Conservation (phyloP, 176 grass and related monocot species). For the Avena eriantha region DNA sequence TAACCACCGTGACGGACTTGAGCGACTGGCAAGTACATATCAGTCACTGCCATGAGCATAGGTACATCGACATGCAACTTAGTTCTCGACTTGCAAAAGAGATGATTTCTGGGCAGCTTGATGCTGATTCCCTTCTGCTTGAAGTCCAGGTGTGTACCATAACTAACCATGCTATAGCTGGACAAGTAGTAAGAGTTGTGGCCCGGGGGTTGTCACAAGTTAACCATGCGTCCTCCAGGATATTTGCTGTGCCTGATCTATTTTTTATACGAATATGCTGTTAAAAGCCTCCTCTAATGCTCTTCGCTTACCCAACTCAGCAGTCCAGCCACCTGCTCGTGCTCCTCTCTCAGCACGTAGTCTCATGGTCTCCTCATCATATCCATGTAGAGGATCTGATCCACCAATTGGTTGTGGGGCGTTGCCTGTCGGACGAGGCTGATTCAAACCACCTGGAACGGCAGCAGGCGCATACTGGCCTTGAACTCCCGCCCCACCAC, state of each 20-base stretch:
- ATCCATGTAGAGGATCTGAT: slow-evolving; percentile 62
- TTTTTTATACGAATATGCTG: slow-evolving; percentile 70
- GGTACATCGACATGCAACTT: slow-evolving; percentile 29
- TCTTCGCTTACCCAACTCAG: slow-evolving; percentile 79
- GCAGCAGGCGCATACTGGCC: slow-evolving; percentile 87
- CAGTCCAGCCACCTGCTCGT: slow-evolving; percentile 85
- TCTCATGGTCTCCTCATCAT: slow-evolving; percentile 73
- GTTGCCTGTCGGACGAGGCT: slow-evolving; percentile 81
- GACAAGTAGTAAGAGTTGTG: not conserved
- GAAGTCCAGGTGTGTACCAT: not conserved
- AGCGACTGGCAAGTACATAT: not conserved
- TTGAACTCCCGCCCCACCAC: slow-evolving; percentile 55
- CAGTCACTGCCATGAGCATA: not conserved
- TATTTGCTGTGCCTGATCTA: slow-evolving; percentile 14
- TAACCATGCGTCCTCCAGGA: not conserved
- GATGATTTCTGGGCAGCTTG: not conserved
- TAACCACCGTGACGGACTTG: slow-evolving; percentile 11
- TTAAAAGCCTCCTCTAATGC: slow-evolving; percentile 84
- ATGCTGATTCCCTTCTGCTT: not conserved
- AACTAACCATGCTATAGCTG: not conserved
- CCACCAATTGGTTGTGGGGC: slow-evolving; percentile 56
- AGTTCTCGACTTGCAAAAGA: slow-evolving; percentile 16
- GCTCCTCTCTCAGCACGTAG: slow-evolving; percentile 59
- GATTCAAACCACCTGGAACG: slow-evolving; percentile 55
- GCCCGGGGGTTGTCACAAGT: not conserved